Evolutionary conservation across 768 basidiomycete species (phyloP).

Genomic region (Pleurotus cornucopiae): DNA sequence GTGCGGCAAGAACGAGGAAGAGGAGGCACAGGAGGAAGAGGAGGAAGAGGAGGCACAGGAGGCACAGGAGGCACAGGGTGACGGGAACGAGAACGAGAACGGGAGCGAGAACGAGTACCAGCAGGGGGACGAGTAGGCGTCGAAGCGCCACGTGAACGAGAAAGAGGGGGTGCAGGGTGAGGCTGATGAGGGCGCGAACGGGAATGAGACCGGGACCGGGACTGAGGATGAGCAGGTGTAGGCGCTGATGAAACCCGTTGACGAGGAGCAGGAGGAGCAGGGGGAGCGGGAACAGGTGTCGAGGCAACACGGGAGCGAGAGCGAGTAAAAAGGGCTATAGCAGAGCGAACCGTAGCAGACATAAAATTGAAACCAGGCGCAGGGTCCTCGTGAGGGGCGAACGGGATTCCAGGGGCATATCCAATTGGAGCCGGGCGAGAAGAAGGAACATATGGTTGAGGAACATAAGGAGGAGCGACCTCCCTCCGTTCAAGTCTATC

Average conservation of each 20-base stretch:
- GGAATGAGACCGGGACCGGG: not conserved
- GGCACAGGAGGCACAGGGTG: too few relatives aligned
- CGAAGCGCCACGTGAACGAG: not conserved
- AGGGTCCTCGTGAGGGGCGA: not conserved
- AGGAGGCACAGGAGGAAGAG: too few relatives aligned
- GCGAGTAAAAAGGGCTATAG: not conserved
- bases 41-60: too few relatives aligned
- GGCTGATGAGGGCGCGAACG: not conserved
- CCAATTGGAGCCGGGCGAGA: not conserved
- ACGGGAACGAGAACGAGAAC: too few relatives aligned
- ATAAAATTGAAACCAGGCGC: not conserved
- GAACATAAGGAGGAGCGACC: slow-evolving; percentile 22
- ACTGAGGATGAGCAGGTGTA: not conserved
- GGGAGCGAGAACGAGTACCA: too few relatives aligned
- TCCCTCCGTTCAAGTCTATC: slow-evolving; percentile 17
- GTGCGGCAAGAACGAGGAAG: too few relatives aligned
- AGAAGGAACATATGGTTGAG: not conserved
- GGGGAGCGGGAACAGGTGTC: not conserved
- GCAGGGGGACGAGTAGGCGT: too few relatives aligned
- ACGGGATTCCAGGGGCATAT: not conserved
- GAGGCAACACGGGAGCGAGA: not conserved
- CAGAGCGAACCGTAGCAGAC: not conserved
- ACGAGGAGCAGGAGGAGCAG: not conserved
- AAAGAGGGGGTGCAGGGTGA: not conserved
- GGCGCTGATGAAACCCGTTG: not conserved